phyloP scores from a whole-genome alignment of 1,284 basidiomycete genomes.

The Grifola frondosa region DNA sequence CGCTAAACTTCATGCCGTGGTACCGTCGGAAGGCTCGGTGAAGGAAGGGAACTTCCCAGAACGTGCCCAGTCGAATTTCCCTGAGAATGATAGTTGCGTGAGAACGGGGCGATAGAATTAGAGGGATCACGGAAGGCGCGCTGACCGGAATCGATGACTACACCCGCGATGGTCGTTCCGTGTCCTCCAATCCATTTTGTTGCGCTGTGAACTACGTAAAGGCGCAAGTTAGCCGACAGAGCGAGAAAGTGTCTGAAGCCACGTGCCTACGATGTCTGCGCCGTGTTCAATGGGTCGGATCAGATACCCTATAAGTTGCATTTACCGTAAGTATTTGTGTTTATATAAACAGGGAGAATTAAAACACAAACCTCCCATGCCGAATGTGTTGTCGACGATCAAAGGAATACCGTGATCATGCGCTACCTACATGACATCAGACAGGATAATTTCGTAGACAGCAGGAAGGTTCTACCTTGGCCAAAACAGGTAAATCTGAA shows the following conservation, averaged over 20 bases:
- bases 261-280: conserved; percentile 71
- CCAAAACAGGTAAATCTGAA: conserved; percentile 69
- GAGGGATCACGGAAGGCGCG: not conserved
- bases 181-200: conserved; percentile 94
- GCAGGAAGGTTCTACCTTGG: conserved; percentile 49
- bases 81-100: conserved; percentile 30
- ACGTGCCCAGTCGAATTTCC: conserved; percentile 84
- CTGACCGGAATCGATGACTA: conserved; percentile 73
- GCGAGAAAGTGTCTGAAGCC: not conserved
- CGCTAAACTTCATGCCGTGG: conserved; percentile 74
- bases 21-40: conserved; percentile 81
- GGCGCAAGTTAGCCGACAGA: not conserved
- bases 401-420: conserved; percentile 76
- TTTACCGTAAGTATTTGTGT: conserved; percentile 5
- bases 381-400: conserved; percentile 91
- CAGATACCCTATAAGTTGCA: conserved; percentile 58
- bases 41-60: conserved; percentile 82
- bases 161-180: conserved; percentile 85
- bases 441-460: conserved; percentile 8
- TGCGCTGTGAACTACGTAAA: conserved; percentile 67
- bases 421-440: conserved; percentile 40
- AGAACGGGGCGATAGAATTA: not conserved
- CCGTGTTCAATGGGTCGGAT: conserved; percentile 76
- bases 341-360: not conserved
- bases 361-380: conserved; percentile 62